Conservation (phyloP, 768 basidiomycete species). For the Collybiopsis luxurians region DNA sequence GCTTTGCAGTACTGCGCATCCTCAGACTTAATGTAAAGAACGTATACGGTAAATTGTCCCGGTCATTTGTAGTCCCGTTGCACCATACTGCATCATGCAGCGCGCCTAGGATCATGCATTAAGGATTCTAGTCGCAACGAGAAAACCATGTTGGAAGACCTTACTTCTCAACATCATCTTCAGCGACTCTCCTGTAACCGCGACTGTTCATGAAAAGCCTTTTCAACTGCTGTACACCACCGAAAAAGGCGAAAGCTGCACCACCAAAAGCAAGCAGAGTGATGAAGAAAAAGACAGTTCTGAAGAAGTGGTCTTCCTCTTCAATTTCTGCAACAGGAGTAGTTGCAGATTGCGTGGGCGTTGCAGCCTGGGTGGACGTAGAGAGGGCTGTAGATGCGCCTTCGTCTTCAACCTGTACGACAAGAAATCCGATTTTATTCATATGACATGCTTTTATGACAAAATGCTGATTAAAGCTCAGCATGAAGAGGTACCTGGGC, state of each 20-base stretch:
- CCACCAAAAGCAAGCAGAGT: conserved; percentile 44
- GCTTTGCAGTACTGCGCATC: no score
- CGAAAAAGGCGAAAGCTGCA: conserved; percentile 48
- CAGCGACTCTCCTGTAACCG: conserved; percentile 43
- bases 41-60: neutral
- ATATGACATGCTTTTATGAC: conserved; percentile 36
- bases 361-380: conserved; percentile 10
- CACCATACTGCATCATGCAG: no score
- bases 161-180: conserved; percentile 52
- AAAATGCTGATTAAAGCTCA: conserved; percentile 77
- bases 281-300: conserved; percentile 32
- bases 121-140: no score
- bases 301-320: conserved; percentile 19
- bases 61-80: no score
- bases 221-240: conserved; percentile 45
- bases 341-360: conserved; percentile 12
- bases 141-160: no score
- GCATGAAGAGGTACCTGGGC: conserved; percentile 91
- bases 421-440: conserved; percentile 54
- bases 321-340: conserved; percentile 3
- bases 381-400: conserved; percentile 12
- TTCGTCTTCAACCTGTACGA: conserved; percentile 21
- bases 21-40: neutral
- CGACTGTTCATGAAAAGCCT: conserved; percentile 35
- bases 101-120: no score